A percentile compares a stretch with the other conserved stretches of the same genome.
Evolutionary conservation across 768 basidiomycete species (phyloP).

Genomic region (Podaxis sp.): DNA sequence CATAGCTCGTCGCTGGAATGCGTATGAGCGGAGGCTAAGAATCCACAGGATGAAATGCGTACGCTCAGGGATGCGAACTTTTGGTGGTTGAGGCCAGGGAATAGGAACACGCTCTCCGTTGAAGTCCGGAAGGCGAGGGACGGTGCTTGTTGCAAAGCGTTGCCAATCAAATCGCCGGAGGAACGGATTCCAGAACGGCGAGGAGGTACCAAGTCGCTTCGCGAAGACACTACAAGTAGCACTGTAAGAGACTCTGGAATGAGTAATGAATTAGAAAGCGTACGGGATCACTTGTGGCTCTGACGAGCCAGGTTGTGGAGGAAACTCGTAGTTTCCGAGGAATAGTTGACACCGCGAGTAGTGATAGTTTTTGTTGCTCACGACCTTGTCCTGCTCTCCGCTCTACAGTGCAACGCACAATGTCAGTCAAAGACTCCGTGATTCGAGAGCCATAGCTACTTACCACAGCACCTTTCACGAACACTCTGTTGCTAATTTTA

Average conservation of each 20-base stretch:
- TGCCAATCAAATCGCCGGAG: conserved; percentile 68
- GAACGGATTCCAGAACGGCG: conserved; percentile 57
- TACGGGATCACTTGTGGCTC: conserved; percentile 47
- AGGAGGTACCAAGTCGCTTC: conserved; percentile 60
- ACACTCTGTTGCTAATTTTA: conserved; percentile 67
- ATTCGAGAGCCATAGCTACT: conserved; percentile 21
- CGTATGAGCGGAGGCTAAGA: conserved; percentile 11
- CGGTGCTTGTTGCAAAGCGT: conserved; percentile 66
- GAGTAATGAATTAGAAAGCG: conserved; percentile 24
- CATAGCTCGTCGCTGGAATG: conserved; percentile 54
- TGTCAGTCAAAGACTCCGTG: conserved; percentile 2
- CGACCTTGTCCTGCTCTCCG: conserved; percentile 29
- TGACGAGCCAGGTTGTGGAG: conserved; percentile 37
- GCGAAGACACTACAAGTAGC: conserved; percentile 66
- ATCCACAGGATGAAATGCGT: conserved; percentile 19
- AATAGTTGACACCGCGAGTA: conserved; percentile 83
- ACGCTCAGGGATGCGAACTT: conserved; percentile 45
- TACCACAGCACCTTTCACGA: conserved; percentile 46
- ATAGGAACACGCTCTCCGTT: conserved; percentile 45
- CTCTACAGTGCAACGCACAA: conserved; percentile 20
- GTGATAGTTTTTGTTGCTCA: conserved; percentile 54
- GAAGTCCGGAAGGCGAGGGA: conserved; percentile 52
- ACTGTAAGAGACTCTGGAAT: not conserved
- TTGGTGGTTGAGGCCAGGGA: conserved; percentile 67
- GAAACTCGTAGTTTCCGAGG: conserved; percentile 64